phyloP scores from a whole-genome alignment of 2,329 filamentous ascomycete genomes.

The Colletotrichum karsti region DNA sequence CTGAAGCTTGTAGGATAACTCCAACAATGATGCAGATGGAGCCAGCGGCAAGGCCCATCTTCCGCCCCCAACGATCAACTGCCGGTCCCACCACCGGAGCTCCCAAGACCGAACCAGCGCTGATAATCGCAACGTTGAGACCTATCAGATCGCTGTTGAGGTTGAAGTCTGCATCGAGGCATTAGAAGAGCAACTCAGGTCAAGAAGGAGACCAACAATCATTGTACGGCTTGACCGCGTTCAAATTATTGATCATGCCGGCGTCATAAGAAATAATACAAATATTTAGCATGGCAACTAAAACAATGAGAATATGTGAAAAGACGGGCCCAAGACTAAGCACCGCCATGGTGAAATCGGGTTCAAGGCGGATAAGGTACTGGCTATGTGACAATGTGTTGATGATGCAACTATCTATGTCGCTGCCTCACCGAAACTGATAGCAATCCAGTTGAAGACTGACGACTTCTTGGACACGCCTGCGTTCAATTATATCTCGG shows the following conservation, averaged over 20 bases:
- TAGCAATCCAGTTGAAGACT: not conserved
- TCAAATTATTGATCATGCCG: not conserved
- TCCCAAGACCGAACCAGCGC: slow-evolving; percentile 1
- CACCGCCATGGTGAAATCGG: not conserved
- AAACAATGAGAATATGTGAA: not conserved
- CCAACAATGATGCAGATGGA: slow-evolving; percentile 1
- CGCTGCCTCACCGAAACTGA: not conserved
- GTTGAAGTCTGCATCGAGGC: not conserved
- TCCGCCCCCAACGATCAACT: not conserved
- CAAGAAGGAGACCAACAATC: not conserved
- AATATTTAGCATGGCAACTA: not conserved
- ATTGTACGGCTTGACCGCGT: not conserved
- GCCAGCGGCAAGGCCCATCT: slow-evolving; percentile 2
- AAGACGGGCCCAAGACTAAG: not conserved
- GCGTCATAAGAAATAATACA: not conserved
- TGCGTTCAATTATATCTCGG: not conserved
- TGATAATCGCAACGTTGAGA: slow-evolving; percentile 8
- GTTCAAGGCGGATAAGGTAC: not conserved
- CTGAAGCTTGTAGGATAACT: not conserved
- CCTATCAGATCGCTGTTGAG: not conserved
- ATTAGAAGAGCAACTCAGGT: not conserved
- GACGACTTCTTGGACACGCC: not conserved
- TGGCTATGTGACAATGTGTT: not conserved
- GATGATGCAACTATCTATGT: not conserved
- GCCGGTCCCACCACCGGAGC: not conserved